Evolutionary conservation across 768 basidiomycete species (phyloP), one percentile per base, ranked within the genome.

Genomic region (Trametes sanguinea): DNA sequence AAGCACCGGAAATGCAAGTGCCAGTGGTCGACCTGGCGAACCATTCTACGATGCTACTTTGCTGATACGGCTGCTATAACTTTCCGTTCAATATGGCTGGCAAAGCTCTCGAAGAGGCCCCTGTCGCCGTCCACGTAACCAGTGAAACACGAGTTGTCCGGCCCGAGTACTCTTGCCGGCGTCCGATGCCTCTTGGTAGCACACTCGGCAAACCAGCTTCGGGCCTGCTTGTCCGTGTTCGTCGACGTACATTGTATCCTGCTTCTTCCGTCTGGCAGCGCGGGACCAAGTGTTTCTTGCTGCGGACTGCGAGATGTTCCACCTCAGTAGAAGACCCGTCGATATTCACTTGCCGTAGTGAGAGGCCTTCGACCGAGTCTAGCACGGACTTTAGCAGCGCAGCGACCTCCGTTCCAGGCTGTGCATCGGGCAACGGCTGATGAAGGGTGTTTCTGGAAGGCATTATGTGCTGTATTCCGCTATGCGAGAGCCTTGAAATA

Each of bases 261-360:
- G 69, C 63, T 78, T 78, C 67, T 79, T 80, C 67, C 86, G 75
- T 16, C 89, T 78, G 2, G 85, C 89, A 8, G 81, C 78, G 10
- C 90, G 80, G 0, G 89, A 86, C 91, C 90, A 92, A 1, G 85
- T 85, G 60, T 87, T 76, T n/a, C 71, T 65, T 6, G 63, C 48
- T n/a, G 61, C 54, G 27, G 51, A 43, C 58, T n/a, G 48, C 67
- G 11, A 43, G 37, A 57, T 63, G 50, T 57, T 61, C n/a, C 30
- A 39, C 7, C 42, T 43, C 59, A 27, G 39, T 39, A 6, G 1
- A 48, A 22, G 27, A 69, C 45, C 9, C 40, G 33, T 7, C 16
- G 4, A 16, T n/a, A 17, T 4, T 16, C n/a, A 8, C 13, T 6
- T 42, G n/a, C 14, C 40, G 50, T 6, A 63, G 14, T 1, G 42